Base-by-base conservation (phyloP, 2,329 filamentous ascomycete species). In the Penicillium sp. region DNA sequence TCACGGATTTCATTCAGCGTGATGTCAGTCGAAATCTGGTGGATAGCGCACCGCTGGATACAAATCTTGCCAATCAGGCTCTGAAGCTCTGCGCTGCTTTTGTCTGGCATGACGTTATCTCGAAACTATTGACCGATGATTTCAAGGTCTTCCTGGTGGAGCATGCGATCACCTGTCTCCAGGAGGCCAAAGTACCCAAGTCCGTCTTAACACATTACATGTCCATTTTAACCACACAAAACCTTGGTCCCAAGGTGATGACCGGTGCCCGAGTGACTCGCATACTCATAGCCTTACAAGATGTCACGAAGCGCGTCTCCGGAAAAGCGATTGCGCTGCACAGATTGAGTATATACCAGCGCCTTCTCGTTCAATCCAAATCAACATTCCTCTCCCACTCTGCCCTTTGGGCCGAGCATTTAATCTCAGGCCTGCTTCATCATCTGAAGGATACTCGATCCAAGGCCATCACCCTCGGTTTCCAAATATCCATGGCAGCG, bases 71-170 rank as follows among this genome's bases (percentile, higher is more conserved):
- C 43, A 87, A 86, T 46, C 88, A 95, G 60, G 88, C 91, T 3
- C 76, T 96, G 47, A 89, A 85, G 53, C 77, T 97, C 4, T 81
- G 94, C 20, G 83, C 84, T 52, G 88, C 86, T 2, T 86, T 97
- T 51, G 80, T 95, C 4, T 86, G 87, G 69, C 87, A 89, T 53
- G 79, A 83, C 5, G 81, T 84, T n/a, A 83, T 92, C 44, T 83
- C 86, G 5, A 81, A 83, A 1, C 81, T 83, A 14, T 78, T 97
- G 38, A 80, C 88, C 11, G 84, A 86, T 48, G 90, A 96, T 25
- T 95, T 96, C 67, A 86, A 85, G 47, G 71, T 83, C 14, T 94
- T 90, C 67, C 79, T 96, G 47, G 74, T 96, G 35, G 92, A 97
- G 51, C 86, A 92, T 57, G 85, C 87, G 46, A 89, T 95, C 54